phyloP scores from a whole-genome alignment of 306 rosid species.

The Medicago lupulina region DNA sequence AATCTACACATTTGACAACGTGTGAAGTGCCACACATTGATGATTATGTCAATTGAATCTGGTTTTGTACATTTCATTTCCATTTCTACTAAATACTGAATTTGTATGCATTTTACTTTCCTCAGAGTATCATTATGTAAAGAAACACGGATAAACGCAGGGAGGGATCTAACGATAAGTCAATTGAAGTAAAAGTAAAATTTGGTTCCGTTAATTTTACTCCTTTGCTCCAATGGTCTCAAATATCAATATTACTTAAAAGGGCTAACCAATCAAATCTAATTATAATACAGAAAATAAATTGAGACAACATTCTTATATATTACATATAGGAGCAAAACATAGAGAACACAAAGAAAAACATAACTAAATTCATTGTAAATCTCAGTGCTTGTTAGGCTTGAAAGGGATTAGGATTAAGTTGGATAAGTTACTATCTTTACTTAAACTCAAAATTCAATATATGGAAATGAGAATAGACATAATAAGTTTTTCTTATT shows the following conservation, averaged over 20 bases:
- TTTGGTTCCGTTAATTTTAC: not conserved
- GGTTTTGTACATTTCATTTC: slow-evolving; percentile 24
- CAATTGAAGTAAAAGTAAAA: slow-evolving; percentile 9
- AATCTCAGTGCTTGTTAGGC: slow-evolving; percentile 1
- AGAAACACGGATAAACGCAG: not conserved
- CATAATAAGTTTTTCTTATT: not conserved
- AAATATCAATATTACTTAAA: slow-evolving; percentile 3
- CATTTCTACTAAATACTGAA: slow-evolving; percentile 13
- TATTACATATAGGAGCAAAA: slow-evolving; percentile 1
- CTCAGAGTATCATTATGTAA: not conserved
- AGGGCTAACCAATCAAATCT: slow-evolving; percentile 18
- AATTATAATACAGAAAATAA: slow-evolving; percentile 6
- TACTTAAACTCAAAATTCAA: slow-evolving; percentile 20
- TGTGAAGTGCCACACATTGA: slow-evolving; percentile 19
- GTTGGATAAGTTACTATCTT: not conserved
- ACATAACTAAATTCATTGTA: not conserved
- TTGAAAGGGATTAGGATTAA: not conserved
- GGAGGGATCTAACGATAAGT: not conserved
- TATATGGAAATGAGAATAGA: not conserved
- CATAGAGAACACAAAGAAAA: slow-evolving; percentile 16
- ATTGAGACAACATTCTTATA: not conserved
- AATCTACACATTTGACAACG: slow-evolving; percentile 20
- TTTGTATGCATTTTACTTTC: slow-evolving; percentile 14
- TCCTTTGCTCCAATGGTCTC: slow-evolving; percentile 4
- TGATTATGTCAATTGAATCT: not conserved